phyloP scores from a whole-genome alignment of 2,329 filamentous ascomycete species.

The Microcyclosporella mali region DNA sequence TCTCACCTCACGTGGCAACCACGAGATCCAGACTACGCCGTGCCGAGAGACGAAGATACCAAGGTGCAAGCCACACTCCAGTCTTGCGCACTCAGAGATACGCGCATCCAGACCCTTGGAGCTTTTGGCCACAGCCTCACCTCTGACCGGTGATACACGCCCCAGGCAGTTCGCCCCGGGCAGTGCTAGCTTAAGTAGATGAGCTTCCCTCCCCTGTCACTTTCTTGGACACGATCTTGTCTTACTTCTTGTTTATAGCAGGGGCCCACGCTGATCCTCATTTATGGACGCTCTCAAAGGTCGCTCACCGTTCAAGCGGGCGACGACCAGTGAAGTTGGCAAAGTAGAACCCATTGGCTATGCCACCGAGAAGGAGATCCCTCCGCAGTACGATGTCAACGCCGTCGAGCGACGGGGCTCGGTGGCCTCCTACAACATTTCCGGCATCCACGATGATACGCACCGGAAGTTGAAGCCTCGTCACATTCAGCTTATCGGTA shows the following conservation, averaged over 20 bases:
- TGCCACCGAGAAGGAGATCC: conserved; percentile 8
- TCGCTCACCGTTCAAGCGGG: conserved; percentile 15
- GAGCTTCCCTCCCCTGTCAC: background rate
- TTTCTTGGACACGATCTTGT: background rate
- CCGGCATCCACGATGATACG: conserved; percentile 29
- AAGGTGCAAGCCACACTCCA: conserved; percentile 3
- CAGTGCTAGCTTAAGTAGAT: no score
- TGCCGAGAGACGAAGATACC: background rate
- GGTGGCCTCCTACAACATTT: conserved; percentile 18
- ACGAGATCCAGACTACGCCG: background rate
- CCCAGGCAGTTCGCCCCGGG: no score
- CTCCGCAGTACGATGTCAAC: conserved; percentile 8
- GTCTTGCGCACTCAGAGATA: background rate
- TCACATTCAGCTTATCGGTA: conserved; percentile 44
- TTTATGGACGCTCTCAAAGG: conserved; percentile 15
- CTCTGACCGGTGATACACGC: conserved; percentile 2
- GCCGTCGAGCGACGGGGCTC: conserved; percentile 21
- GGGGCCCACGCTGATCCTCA: background rate
- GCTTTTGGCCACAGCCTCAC: background rate
- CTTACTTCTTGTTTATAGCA: background rate
- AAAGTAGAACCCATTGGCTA: conserved; percentile 11
- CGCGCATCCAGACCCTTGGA: conserved; percentile 1
- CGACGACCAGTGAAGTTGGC: conserved; percentile 10
- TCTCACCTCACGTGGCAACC: no score
- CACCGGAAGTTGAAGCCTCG: conserved; percentile 41